Base-by-base conservation (phyloP, 75 land plant genomes). In the Pinus tabuliformis region DNA sequence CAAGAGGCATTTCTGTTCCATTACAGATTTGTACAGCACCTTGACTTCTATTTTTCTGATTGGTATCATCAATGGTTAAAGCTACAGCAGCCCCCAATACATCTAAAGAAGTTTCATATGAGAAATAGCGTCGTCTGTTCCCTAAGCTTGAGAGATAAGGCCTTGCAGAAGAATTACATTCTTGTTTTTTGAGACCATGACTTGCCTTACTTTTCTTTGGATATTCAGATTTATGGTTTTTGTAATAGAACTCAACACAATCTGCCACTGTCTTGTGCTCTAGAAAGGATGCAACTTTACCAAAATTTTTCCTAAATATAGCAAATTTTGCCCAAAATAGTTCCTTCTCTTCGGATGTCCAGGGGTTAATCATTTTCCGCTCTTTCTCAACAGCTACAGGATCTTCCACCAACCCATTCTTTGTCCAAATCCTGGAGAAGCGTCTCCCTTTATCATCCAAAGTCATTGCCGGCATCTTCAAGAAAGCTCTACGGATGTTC, bases 201-300 rank as follows among this genome's bases (percentile, higher is more conserved):
- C 73, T 72, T 70, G 85, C 86, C 70, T 84, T 89, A 49, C 83
- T 76, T 82, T 83, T 89, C 73, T 81, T 82, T 79, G 94, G 91
- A 49, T 82, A 79, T 36, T 91, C 92, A 28, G 90, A 87, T 72
- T 90, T 93, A 62, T 93, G 92, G 72, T 96, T 93, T 77, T 89
- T 92, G 73, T 96, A 96, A 72, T 91, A 96, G 60, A 88, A 96
- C 75, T 96, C 92, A 28, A 96, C 81, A 76, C 99, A 96, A 63
- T 96, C 99, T 11, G 93, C 99, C 39, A 90, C 91, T 20, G 97
- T 96, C 78, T 96, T 96, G 81, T 91, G 88, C 73, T 78, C 79
- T 14, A 93, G 79, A 82, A 83, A 85, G 45, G 95, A 90, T 36
- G 99, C 83, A 71, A 96, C 90, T 80, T 89, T 90, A 36, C 61